phyloP scores from a whole-genome alignment of 2,329 filamentous ascomycete genomes.

The Arthroderma sp. region DNA sequence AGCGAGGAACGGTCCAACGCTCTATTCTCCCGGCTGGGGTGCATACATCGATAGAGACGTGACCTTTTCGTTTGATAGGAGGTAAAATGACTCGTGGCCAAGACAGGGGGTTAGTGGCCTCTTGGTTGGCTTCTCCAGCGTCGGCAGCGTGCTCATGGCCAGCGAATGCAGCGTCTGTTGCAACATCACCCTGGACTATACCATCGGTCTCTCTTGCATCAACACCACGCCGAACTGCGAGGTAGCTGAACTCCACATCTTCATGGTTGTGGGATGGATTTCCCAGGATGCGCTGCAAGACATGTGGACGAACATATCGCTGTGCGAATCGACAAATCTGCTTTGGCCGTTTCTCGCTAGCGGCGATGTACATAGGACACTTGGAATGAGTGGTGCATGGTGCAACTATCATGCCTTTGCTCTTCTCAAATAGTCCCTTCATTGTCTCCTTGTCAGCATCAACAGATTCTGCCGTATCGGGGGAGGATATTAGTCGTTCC shows the following conservation, averaged over 20 bases:
- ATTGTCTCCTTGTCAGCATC: constrained; percentile 4
- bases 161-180: constrained; percentile 55
- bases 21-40: constrained; percentile 75
- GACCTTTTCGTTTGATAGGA: constrained; percentile 75
- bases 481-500: constrained; percentile 56
- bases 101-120: constrained; percentile 44
- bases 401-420: constrained; percentile 50
- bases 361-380: constrained; percentile 76
- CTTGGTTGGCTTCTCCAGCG: constrained; percentile 10
- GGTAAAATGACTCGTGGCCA: constrained; percentile 68
- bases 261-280: constrained; percentile 65
- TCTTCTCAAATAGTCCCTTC: constrained; percentile 33
- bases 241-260: constrained; percentile 80
- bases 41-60: constrained; percentile 83
- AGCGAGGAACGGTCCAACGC: constrained; percentile 83
- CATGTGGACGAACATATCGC: constrained; percentile 71
- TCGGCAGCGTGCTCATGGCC: constrained; percentile 50
- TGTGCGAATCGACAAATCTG: constrained; percentile 89
- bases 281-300: constrained; percentile 64
- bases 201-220: constrained; percentile 38
- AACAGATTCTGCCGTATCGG: constrained; percentile 37
- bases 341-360: constrained; percentile 56
- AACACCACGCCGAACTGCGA: constrained; percentile 70
- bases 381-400: constrained; percentile 74
- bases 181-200: constrained; percentile 42